Evolutionary conservation across 2,329 filamentous ascomycete genomes (phyloP), one percentile per base, ranked within the genome.

Genomic region (Coleophoma eucalyptorum): DNA sequence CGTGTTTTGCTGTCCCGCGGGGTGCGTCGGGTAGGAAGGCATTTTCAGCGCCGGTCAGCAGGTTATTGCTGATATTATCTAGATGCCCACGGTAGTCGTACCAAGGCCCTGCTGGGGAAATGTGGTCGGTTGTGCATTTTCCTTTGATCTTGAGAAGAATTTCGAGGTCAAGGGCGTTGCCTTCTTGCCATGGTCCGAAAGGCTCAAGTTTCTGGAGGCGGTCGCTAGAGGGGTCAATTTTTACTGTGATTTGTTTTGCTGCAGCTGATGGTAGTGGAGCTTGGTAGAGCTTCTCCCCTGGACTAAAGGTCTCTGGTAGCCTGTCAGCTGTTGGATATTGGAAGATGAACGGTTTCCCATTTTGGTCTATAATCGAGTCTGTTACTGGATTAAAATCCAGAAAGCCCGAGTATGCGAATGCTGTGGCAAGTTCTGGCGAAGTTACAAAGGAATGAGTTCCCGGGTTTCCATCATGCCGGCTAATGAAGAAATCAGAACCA

Each of bases 381-480:
- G 53, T 62, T 1, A 54, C 47, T 1, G 65, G 66, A 42, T 70
- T 65, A 48, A 68, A 66, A 12, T 54, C 52, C 40, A 75, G 64
- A 3, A 63, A 54, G 35, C 70, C 72, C 15, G 69, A 67, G 55
- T 70, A 69, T 43, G 66, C 67, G 60, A 72, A 62, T 33, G 68
- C 71, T 11, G 72, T 71, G 20, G 72, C 72, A 49, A 76, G 62
- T 50, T 76, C 72, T 18, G 73, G 73, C 3, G 72, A 76, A 15
- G 73, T 70, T 43, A 76, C 70, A 54, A 77, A 77, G 1, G 72
- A 73, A 59, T 75, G 72, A 0, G 74, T 77, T 26, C 70, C 72
- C 2, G 73, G 65, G 35, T 70, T 69, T 3, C 66, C 57, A 49
- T 70, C 66, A 43, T 68, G 67, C 1, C 67, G 65, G 3, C 64